Evolutionary conservation across 768 basidiomycete species (phyloP).

Genomic region (Russula ochroleuca): DNA sequence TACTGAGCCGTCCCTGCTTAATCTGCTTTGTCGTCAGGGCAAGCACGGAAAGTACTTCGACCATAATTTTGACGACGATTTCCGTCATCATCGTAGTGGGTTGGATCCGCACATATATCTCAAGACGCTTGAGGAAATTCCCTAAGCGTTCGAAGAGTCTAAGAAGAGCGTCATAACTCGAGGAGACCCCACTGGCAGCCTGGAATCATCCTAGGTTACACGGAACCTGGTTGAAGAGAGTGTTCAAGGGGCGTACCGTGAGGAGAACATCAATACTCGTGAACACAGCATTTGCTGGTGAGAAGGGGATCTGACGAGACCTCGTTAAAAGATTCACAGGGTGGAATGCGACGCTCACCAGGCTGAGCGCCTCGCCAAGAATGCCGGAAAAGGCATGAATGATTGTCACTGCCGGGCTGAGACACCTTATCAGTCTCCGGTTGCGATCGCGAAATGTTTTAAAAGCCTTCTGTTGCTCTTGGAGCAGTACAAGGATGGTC

Average conservation of each 20-base stretch:
- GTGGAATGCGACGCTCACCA: not conserved
- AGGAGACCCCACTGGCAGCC: constrained; percentile 3
- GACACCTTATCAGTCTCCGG: not conserved
- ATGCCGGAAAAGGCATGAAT: not conserved
- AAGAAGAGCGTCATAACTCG: constrained; percentile 5
- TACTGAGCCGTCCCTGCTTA: constrained; percentile 8
- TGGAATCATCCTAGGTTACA: not conserved
- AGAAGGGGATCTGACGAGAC: not conserved
- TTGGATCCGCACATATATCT: not conserved
- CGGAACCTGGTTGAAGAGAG: not conserved
- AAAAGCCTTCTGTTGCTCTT: not conserved
- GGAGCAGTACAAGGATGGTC: not conserved
- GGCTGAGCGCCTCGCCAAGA: not conserved
- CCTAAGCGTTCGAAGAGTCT: constrained; percentile 3
- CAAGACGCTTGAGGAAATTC: constrained; percentile 5
- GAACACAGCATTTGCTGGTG: not conserved
- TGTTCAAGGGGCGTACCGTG: not conserved
- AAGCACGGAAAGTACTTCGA: constrained; percentile 10
- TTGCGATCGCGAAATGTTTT: constrained; percentile 5
- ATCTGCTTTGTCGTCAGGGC: constrained; percentile 14
- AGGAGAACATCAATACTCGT: not conserved
- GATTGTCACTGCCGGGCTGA: not conserved
- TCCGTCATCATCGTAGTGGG: not conserved
- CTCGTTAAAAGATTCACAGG: no score
- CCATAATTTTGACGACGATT: constrained; percentile 2